Evolutionary conservation across 2,329 filamentous ascomycete species (phyloP).

Genomic region (Whalleya microplaca): DNA sequence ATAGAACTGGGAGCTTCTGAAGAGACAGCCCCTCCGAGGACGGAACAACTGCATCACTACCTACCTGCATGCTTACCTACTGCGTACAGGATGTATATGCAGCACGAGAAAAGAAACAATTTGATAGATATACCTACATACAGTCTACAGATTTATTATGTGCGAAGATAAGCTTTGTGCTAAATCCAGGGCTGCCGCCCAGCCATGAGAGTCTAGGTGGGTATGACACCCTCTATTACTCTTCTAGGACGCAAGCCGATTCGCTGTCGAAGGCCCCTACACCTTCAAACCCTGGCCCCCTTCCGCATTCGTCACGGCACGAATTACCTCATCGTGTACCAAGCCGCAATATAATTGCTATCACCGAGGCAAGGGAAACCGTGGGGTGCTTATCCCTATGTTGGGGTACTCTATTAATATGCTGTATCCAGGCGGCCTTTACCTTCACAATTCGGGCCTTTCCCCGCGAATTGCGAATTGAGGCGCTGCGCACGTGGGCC

Average conservation of each 20-base stretch:
- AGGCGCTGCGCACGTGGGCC: conserved; percentile 21
- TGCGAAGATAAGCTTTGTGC: background rate
- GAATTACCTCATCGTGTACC: background rate
- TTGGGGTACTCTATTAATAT: no score
- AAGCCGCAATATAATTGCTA: conserved; percentile 11
- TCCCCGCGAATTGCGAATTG: conserved; percentile 27
- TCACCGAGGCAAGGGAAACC: conserved; percentile 15
- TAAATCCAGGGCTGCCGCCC: background rate
- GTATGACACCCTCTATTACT: background rate
- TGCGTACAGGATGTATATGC: no score
- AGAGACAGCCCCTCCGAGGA: no score
- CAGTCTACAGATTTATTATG: background rate
- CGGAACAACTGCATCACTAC: no score
- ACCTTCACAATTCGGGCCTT: conserved; percentile 10
- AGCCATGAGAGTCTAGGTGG: background rate
- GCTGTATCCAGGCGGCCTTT: conserved; percentile 10
- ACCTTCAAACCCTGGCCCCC: background rate
- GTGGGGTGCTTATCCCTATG: conserved; percentile 7
- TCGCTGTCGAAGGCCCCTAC: background rate
- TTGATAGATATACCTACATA: background rate
- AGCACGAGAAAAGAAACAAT: no score
- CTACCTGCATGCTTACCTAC: no score
- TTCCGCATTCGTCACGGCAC: background rate
- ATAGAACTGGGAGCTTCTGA: no score
- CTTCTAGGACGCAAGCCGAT: conserved; percentile 2